Evolutionary conservation across 306 rosid species (phyloP), one percentile per base, ranked within the genome.

Genomic region (Cicer arietinum): DNA sequence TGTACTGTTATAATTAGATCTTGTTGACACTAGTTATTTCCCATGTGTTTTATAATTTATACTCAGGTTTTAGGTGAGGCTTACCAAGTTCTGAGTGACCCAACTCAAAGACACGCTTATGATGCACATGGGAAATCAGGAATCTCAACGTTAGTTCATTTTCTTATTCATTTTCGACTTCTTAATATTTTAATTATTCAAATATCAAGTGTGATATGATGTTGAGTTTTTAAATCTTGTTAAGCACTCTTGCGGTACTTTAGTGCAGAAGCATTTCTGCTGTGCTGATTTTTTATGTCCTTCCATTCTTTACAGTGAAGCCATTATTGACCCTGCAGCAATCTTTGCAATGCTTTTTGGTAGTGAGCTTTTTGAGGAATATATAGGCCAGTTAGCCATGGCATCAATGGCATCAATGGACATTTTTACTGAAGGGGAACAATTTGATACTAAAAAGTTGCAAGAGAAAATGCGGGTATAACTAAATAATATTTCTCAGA

Each of bases 301-400:
- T 69, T 71, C 41, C 44, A 25, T 61, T 72, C 47, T 13, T 77
- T 82, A 77, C 93, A 94, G 98, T 10, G 98, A 94, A 8, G 89
- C 90, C 69, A 94, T 94, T 80, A 94, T 94, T 74, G 98, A 94
- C 69, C 98, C 98, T 56, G 98, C 98, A 51, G 98, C 98, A 35
- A 94, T 94, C 76, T 94, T 94, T 69, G 98, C 98, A 10, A 94
- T 94, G 98, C 97, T 94, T 65, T 94, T 94, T 80, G 98, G 98
- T 74, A 94, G 96, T 84, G 98, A 94, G 84, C 96, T 94, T 80
- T 94, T 94, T 86, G 97, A 94, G 85, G 98, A 94, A 73, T 91
- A 94, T 77, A 94, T 94, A 45, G 98, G 98, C 67, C 91, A 91
- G 86, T 82, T 94, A 75, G 98, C 98, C 63, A 91, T 94, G 98